Percentiles rank a stretch among this genome's conserved stretches.
These are phyloP conservation scores for Russula olivacea DNA, from an alignment of 768 basidiomycete species.

Conservation along the genomic window DNA sequence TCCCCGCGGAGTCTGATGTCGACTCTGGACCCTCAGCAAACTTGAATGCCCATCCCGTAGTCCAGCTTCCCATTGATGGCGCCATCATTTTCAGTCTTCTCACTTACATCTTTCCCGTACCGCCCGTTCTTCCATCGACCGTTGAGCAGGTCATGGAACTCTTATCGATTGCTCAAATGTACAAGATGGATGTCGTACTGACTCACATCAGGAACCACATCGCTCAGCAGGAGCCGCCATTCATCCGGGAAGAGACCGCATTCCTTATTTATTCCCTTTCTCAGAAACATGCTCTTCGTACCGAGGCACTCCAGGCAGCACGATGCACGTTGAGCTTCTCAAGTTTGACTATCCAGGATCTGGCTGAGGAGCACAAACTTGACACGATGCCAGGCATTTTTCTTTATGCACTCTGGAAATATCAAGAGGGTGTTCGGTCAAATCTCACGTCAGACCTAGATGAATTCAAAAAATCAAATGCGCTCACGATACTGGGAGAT, in stretches of 20 bases:
- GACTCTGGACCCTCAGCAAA: background rate
- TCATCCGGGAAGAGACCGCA: background rate
- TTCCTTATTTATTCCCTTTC: background rate
- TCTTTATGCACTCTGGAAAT: background rate
- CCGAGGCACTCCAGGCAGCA: background rate
- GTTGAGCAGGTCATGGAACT: background rate
- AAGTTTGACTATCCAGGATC: background rate
- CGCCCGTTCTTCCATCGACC: background rate
- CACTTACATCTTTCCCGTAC: background rate
- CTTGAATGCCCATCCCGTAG: background rate
- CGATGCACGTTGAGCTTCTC: background rate
- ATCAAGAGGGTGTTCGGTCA: background rate
- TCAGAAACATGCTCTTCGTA: background rate
- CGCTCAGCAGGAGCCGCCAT: background rate
- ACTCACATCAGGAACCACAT: background rate
- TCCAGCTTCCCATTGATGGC: background rate
- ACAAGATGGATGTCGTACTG: background rate
- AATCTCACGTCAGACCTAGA: background rate
- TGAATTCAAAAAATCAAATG: background rate
- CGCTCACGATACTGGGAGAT: background rate
- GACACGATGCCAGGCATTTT: background rate
- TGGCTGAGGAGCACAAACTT: background rate
- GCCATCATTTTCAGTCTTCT: background rate
- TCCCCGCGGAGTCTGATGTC: background rate
- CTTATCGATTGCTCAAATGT: background rate